Percentiles rank a stretch among this genome's conserved stretches.
These are phyloP conservation scores for Spencermartinsiella ligniputridi DNA, from an alignment of 1,139 yeast species.

Conservation along the genomic window DNA sequence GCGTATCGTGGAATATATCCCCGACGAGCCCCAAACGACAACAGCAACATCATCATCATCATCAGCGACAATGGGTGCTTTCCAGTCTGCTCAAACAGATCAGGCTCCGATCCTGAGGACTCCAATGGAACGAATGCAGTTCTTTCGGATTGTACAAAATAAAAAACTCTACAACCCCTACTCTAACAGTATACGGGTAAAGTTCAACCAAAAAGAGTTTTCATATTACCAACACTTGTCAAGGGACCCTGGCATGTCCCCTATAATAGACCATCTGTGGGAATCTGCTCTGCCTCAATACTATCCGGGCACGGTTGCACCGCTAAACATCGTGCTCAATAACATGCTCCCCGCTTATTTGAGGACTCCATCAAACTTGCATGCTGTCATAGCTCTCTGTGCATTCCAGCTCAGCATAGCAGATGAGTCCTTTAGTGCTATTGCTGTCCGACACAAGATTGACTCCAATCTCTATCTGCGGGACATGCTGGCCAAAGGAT, in stretches of 20 bases:
- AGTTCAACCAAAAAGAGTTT: not conserved
- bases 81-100: not conserved
- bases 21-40: not conserved
- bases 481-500: not conserved
- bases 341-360: not conserved
- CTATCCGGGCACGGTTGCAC: not conserved
- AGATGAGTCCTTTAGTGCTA: not conserved
- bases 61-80: too few relatives aligned
- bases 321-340: not conserved
- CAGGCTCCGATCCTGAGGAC: not conserved
- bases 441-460: constrained; percentile 1
- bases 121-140: not conserved
- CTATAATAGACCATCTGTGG: not conserved
- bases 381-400: not conserved
- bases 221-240: not conserved
- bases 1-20: not conserved
- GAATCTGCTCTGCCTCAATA: not conserved
- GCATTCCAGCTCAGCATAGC: constrained; percentile 1
- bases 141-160: not conserved
- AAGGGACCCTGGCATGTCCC: not conserved
- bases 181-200: not conserved
- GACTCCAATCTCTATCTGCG: not conserved
- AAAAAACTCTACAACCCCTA: not conserved
- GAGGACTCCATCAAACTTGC: not conserved
- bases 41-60: too few relatives aligned